Base-by-base conservation (phyloP, 345 rosid species). In the Combretum micranthum region DNA sequence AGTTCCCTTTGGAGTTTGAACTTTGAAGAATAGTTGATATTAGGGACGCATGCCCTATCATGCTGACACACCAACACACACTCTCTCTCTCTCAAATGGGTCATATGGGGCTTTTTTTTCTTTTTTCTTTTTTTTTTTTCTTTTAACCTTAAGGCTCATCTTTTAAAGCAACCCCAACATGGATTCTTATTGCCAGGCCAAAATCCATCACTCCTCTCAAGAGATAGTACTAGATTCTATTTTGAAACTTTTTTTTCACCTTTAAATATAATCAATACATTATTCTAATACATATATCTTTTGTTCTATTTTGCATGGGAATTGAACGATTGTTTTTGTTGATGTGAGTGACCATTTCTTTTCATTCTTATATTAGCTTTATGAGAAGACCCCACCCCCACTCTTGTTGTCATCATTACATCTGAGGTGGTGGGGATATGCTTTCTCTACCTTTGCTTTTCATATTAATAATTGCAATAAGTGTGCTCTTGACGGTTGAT, bases 161-260 rank as follows among this genome's bases (percentile, higher is more conserved):
- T 79, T 80, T 80, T 80, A 25, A 80, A 69, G 79, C 72, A 25
- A 21, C 64, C 60, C 69, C 73, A 67, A 67, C 79, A 74, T 71
- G 77, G 82, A 80, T 66, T 76, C 73, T 66, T 81, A 61, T 74
- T 66, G 79, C 77, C 75, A 71, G 52, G 53, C 61, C 72, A 73
- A 70, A 51, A 71, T 78, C 81, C 77, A 67, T 76, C 81, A 60
- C 83, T 69, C 51, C 72, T 66, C 66, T 75, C 76, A 57, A 78
- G 72, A 66, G 76, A 77, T 68, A 59, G 83, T 65, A 69, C 73
- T 68, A 68, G 79, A 74, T 74, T 73, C 79, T 55, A 59, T 52
- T 63, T 58, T 60, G 60, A 45, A 25, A 44, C 61, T 26, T 15
- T 58, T 54, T 60, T 61, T 62, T 57, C 53, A 18, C 25, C 47